Conservation (phyloP, 169 alveolate species). For the Plasmodium ovale region DNA sequence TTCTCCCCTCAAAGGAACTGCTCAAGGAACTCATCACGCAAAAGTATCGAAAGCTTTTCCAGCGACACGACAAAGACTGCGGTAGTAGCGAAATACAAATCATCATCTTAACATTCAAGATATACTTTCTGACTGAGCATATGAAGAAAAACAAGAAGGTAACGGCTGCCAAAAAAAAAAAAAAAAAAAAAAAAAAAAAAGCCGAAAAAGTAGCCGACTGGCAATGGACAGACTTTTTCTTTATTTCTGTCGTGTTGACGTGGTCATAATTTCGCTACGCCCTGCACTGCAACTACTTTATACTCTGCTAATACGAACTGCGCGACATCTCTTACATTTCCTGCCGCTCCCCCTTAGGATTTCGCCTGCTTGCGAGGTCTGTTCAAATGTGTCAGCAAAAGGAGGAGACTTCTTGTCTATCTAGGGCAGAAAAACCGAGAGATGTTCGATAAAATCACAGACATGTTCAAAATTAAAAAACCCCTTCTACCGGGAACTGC, state of each 20-base stretch:
- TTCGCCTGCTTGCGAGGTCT: constrained; percentile 67
- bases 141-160: constrained; percentile 69
- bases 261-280: no score
- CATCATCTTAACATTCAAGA: constrained; percentile 61
- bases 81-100: constrained; percentile 77
- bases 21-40: constrained; percentile 69
- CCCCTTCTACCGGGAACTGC: constrained; percentile 69
- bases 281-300: no score
- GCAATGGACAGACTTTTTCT: no score
- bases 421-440: constrained; percentile 55
- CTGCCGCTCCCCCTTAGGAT: constrained; percentile 34
- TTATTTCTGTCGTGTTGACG: no score
- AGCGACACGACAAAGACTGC: constrained; percentile 66
- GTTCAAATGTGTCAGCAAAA: constrained; percentile 67
- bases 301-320: no score
- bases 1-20: constrained; percentile 27
- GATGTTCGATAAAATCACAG: constrained; percentile 39
- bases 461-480: constrained; percentile 62
- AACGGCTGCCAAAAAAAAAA: no score
- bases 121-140: constrained; percentile 58
- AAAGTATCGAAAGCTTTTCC: constrained; percentile 54
- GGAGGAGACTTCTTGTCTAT: constrained; percentile 53
- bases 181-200: no score
- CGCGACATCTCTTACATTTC: no score
- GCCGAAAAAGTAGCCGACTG: no score